These are phyloP conservation scores for Hygrocybe coccinea DNA, from an alignment of 768 basidiomycete genomes.

Conservation along the genomic window DNA sequence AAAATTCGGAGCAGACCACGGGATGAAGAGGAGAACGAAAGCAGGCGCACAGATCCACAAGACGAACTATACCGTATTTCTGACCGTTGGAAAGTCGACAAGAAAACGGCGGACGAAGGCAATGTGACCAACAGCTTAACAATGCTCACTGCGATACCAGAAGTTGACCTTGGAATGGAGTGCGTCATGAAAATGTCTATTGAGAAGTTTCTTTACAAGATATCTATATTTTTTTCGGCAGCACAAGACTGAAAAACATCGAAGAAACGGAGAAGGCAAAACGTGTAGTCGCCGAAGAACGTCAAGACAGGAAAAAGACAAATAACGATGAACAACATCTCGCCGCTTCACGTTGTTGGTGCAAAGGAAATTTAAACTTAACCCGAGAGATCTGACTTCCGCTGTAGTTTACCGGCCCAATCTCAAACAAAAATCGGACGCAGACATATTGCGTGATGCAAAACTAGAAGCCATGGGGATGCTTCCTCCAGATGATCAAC, in stretches of 20 bases:
- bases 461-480: constrained; percentile 83
- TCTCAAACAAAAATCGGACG: constrained; percentile 78
- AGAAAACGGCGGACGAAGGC: constrained; percentile 72
- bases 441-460: constrained; percentile 82
- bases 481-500: constrained; percentile 49
- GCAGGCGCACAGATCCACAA: constrained; percentile 58
- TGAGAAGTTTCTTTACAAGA: background rate
- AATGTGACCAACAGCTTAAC: constrained; percentile 89
- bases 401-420: constrained; percentile 78
- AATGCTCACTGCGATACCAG: constrained; percentile 97
- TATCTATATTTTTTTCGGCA: constrained; percentile 26
- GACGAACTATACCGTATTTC: constrained; percentile 74
- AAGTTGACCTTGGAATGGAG: constrained; percentile 99
- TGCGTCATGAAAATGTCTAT: constrained; percentile 39
- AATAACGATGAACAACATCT: constrained; percentile 77
- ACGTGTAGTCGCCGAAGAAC: constrained; percentile 71
- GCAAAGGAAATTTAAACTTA: background rate
- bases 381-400: constrained; percentile 6
- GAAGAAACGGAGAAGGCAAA: constrained; percentile 98
- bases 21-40: constrained; percentile 42
- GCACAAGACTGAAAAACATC: constrained; percentile 87
- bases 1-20: constrained; percentile 59
- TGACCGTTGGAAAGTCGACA: constrained; percentile 58
- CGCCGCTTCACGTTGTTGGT: constrained; percentile 80
- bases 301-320: constrained; percentile 50